Conservation (phyloP, 1,284 basidiomycete species). For the Tilletiaria anomala region DNA sequence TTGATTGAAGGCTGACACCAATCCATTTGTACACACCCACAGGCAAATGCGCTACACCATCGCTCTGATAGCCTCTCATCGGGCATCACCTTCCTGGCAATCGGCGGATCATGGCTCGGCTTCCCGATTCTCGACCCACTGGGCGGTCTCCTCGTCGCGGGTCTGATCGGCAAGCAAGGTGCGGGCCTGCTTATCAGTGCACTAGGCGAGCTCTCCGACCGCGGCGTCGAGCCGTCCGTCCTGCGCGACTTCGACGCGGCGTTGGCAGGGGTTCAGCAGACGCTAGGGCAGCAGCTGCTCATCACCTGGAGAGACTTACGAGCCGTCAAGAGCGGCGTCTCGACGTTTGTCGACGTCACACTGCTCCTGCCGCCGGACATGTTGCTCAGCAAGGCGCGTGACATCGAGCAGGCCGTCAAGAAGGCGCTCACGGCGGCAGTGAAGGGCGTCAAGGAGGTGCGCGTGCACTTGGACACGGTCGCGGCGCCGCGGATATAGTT, state of each 20-base stretch:
- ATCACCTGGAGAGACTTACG: conserved; percentile 15
- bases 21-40: no score
- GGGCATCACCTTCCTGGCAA: conserved; percentile 28
- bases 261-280: conserved; percentile 36
- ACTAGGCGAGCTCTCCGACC: conserved; percentile 70
- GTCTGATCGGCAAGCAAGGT: conserved; percentile 80
- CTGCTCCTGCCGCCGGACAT: conserved; percentile 15
- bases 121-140: conserved; percentile 76
- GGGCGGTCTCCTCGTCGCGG: conserved; percentile 76
- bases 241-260: conserved; percentile 47
- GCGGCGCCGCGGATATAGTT: no score
- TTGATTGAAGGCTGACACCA: neutral
- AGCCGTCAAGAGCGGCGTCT: conserved; percentile 26
- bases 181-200: conserved; percentile 56
- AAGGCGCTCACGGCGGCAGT: conserved; percentile 7
- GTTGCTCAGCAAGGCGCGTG: conserved; percentile 11
- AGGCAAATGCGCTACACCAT: conserved; percentile 51
- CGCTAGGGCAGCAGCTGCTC: neutral
- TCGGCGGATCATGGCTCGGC: conserved; percentile 64
- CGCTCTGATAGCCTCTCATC: conserved; percentile 56
- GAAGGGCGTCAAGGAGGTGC: conserved; percentile 24
- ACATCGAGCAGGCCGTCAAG: conserved; percentile 14
- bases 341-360: conserved; percentile 27
- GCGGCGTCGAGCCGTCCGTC: conserved; percentile 55
- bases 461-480: conserved; percentile 15